Conservation (phyloP, 345 rosid species). For the Acer saccharum region DNA sequence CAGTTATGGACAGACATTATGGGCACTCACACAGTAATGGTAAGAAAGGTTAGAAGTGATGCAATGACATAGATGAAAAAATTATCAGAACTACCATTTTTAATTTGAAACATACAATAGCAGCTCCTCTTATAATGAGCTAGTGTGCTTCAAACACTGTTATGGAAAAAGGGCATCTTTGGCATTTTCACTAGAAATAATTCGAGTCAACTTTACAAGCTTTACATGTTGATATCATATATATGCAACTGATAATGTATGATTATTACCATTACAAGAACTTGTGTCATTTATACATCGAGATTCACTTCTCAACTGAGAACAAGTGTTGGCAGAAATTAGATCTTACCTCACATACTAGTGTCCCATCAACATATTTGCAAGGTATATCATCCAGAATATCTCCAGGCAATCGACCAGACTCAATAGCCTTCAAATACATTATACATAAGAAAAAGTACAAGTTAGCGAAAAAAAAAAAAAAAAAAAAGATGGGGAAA, state of each 20-base stretch:
- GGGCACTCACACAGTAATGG: background rate
- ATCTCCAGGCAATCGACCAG: constrained; percentile 88
- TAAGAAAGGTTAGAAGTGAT: background rate
- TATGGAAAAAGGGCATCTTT: background rate
- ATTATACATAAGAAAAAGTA: constrained; percentile 1
- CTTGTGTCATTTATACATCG: background rate
- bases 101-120: background rate
- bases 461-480: background rate
- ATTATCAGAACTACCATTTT: too few relatives aligned
- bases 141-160: too few relatives aligned
- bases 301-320: constrained; percentile 13
- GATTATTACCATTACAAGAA: background rate
- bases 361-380: constrained; percentile 73
- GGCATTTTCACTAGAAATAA: background rate
- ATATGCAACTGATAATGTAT: background rate
- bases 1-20: background rate
- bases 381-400: constrained; percentile 71
- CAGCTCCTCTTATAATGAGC: background rate
- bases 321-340: constrained; percentile 5
- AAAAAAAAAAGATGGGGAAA: background rate
- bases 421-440: constrained; percentile 76
- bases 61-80: background rate
- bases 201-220: background rate
- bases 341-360: constrained; percentile 77
- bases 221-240: background rate